Evolutionary conservation across 768 basidiomycete species (phyloP), one percentile per base, ranked within the genome.

Genomic region (Lentinula sp.): DNA sequence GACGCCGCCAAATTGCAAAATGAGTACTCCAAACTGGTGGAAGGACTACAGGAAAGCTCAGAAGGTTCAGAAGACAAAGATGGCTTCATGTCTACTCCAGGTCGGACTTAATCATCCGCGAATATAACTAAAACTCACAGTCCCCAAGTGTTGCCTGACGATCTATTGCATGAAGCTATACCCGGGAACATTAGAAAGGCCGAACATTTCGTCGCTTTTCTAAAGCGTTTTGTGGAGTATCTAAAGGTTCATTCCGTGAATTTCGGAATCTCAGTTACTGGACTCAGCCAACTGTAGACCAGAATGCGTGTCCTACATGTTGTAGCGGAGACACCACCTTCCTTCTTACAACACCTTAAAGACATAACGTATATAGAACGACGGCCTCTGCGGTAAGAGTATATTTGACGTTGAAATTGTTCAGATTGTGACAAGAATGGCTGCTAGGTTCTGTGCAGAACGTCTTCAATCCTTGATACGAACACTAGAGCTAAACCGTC

Each of bases 271-370:
- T 50, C 18, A 18, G 18, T 15, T 46, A 23, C 11, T 35, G 32
- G 13, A 52, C 48, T 60, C 43, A 57, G 57, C 13, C 45, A 31
- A 34, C 6, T 23, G 18, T 66, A 98, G 95, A 98, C 96, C 16
- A 84, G 97, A 58, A 98, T 98, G 96, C 87, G 97, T 54, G 97
- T 99, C n/a, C 77, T 98, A 31, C 97, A 98, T 70, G 97, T 99
- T 62, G 97, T 99, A 13, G 97, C 97, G 16, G 97, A 99, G 74
- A 99, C 97, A 1, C 97, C 97, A 0, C 77, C 91, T 31, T 98
- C 96, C 1, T 99, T 99, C 73, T 75, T 99, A 45, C 96, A 98
- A 69, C 97, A 99, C 74, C 80, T 99, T 51, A 98, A 97, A 74
- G 97, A 99, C 66, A 98, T 98, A 63, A 98, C 97, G 13, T 99